Conservation (phyloP, 2,329 filamentous ascomycete genomes). For the Corynespora cassiicola region DNA sequence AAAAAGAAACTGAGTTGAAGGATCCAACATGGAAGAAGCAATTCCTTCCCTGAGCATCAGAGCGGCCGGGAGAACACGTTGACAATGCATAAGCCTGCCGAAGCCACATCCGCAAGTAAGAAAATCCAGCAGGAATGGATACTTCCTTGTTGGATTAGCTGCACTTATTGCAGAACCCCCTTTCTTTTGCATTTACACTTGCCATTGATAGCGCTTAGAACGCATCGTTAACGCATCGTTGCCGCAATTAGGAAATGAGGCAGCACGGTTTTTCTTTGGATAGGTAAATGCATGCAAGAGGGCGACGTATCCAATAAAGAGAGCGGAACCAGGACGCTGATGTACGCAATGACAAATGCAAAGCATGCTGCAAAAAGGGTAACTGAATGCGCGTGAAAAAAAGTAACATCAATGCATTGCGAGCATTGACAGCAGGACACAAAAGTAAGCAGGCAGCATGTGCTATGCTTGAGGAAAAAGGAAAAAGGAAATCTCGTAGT, state of each 20-base stretch:
- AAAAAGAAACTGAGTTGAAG: too few relatives aligned
- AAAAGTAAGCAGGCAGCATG: neutral
- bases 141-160: constrained; percentile 1
- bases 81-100: constrained; percentile 25
- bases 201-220: too few relatives aligned
- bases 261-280: too few relatives aligned
- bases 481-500: constrained; percentile 3
- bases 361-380: too few relatives aligned
- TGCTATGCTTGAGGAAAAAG: constrained; percentile 1
- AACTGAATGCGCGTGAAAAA: neutral
- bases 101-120: constrained; percentile 19
- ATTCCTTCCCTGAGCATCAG: constrained; percentile 1
- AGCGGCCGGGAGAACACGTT: constrained; percentile 13
- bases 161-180: too few relatives aligned
- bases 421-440: neutral
- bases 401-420: neutral
- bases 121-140: neutral
- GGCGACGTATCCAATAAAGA: too few relatives aligned
- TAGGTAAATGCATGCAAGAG: too few relatives aligned
- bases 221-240: too few relatives aligned
- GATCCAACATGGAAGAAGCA: constrained; percentile 1
- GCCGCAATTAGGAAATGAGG: too few relatives aligned
- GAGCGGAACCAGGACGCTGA: too few relatives aligned
- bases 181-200: too few relatives aligned
- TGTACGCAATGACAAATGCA: neutral